Evolutionary conservation across 129 eudicot genomes (phyloP).

Genomic region (Solidago caesia): DNA sequence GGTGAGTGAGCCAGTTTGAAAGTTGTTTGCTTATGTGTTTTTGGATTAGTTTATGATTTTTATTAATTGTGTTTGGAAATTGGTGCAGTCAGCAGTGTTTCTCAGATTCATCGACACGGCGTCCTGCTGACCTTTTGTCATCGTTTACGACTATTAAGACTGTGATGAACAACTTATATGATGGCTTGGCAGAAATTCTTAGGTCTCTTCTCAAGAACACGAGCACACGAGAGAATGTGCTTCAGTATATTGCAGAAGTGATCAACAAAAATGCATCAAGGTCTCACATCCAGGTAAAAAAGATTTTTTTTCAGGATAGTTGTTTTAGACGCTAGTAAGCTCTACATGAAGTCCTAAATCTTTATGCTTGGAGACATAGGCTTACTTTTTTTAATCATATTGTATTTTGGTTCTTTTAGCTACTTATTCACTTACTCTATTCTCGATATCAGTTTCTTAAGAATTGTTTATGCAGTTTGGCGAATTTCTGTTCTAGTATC

Average conservation of each 20-base stretch:
- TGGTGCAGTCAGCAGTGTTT: conserved; percentile 83
- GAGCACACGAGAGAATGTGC: conserved; percentile 79
- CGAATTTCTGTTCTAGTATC: not conserved
- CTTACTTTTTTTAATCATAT: too few species aligned
- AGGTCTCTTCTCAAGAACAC: conserved; percentile 72
- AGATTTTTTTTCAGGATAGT: not conserved
- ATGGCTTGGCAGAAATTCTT: conserved; percentile 75
- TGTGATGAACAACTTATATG: conserved; percentile 82
- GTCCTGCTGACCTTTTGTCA: conserved; percentile 90
- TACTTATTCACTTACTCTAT: too few species aligned
- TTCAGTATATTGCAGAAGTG: conserved; percentile 74
- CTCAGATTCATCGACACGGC: conserved; percentile 76
- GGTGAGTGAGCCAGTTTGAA: conserved; percentile 47
- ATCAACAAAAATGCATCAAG: conserved; percentile 87
- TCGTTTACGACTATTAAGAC: conserved; percentile 83
- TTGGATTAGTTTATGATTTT: conserved; percentile 3
- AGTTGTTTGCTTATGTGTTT: not conserved
- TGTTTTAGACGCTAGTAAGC: conserved; percentile 1
- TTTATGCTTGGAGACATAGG: too few species aligned
- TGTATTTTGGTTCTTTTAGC: too few species aligned
- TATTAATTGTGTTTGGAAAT: conserved; percentile 14
- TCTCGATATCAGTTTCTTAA: not conserved
- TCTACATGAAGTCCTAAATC: too few species aligned
- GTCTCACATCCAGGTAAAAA: conserved; percentile 75
- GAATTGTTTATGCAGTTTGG: not conserved